Evolutionary conservation across 768 basidiomycete species (phyloP).

Genomic region (Podaxis sp.): DNA sequence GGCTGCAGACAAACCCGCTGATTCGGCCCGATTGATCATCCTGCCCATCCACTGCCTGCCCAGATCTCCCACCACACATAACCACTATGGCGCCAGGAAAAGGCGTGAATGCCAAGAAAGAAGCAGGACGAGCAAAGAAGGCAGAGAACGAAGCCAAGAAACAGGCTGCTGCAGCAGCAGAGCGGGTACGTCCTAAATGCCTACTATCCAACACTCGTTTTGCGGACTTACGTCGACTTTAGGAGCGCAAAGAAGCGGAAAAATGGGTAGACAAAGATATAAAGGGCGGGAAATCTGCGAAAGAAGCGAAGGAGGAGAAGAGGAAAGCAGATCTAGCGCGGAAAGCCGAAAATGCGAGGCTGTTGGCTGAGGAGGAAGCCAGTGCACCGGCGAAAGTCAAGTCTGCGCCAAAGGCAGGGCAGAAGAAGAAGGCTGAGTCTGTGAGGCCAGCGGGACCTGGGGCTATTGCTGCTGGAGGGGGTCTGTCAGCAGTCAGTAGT

Average conservation of each 20-base stretch:
- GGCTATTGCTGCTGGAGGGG: slow-evolving; percentile 74
- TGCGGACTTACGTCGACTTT: background rate
- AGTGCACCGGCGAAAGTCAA: slow-evolving; percentile 53
- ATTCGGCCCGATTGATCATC: background rate
- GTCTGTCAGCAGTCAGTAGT: slow-evolving; percentile 23
- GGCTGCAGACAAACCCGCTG: background rate
- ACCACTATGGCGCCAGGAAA: slow-evolving; percentile 70
- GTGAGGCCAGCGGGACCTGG: slow-evolving; percentile 77
- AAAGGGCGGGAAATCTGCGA: slow-evolving; percentile 56
- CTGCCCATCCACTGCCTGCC: no score
- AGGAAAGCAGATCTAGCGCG: slow-evolving; percentile 76
- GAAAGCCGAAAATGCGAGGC: slow-evolving; percentile 80
- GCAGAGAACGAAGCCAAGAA: slow-evolving; percentile 88
- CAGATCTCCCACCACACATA: background rate
- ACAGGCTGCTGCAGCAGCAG: slow-evolving; percentile 52
- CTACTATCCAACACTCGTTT: background rate
- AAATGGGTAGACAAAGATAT: slow-evolving; percentile 61
- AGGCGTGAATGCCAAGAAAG: slow-evolving; percentile 89
- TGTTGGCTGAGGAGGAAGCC: slow-evolving; percentile 88
- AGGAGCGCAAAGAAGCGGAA: slow-evolving; percentile 72
- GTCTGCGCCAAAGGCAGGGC: slow-evolving; percentile 56
- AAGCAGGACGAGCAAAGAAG: slow-evolving; percentile 85
- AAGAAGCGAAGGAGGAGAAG: slow-evolving; percentile 77
- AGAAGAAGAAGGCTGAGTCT: slow-evolving; percentile 45
- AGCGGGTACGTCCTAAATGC: slow-evolving; percentile 40